Evolutionary conservation across 1,139 yeast species (phyloP).

Genomic region (Pichia kudriavzevii): DNA sequence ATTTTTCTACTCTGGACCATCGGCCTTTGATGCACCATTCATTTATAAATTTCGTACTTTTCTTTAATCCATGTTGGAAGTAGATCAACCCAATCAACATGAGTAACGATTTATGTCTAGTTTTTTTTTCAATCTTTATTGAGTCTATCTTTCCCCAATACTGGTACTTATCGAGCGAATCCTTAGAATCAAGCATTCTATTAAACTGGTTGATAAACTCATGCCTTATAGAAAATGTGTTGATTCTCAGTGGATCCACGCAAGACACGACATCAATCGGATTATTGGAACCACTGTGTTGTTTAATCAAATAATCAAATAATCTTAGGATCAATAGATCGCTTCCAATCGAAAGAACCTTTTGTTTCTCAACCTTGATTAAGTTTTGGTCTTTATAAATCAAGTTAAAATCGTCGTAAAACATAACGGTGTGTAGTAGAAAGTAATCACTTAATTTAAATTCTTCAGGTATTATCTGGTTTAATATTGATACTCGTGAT

Average conservation of each 20-base stretch:
- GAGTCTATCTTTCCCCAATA: constrained; percentile 1
- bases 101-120: constrained; percentile 19
- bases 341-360: constrained; percentile 10
- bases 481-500: constrained; percentile 17
- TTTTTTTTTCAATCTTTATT: constrained; percentile 17
- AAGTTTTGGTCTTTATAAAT: constrained; percentile 3
- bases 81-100: constrained; percentile 22
- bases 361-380: constrained; percentile 1
- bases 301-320: constrained; percentile 4
- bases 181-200: constrained; percentile 9
- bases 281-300: neutral
- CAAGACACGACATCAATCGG: constrained; percentile 4
- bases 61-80: constrained; percentile 17
- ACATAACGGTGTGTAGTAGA: constrained; percentile 18
- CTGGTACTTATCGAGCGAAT: constrained; percentile 6
- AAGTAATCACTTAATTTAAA: constrained; percentile 16
- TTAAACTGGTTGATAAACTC: constrained; percentile 15
- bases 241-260: constrained; percentile 6
- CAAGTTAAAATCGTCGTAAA: constrained; percentile 3
- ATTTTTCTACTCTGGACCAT: constrained; percentile 10
- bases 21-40: constrained; percentile 24
- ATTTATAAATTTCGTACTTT: constrained; percentile 18
- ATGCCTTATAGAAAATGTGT: constrained; percentile 10
- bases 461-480: constrained; percentile 18
- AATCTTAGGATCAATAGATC: constrained; percentile 9